Conservation (phyloP, 2,329 filamentous ascomycete genomes). For the Aureobasidium sp. region DNA sequence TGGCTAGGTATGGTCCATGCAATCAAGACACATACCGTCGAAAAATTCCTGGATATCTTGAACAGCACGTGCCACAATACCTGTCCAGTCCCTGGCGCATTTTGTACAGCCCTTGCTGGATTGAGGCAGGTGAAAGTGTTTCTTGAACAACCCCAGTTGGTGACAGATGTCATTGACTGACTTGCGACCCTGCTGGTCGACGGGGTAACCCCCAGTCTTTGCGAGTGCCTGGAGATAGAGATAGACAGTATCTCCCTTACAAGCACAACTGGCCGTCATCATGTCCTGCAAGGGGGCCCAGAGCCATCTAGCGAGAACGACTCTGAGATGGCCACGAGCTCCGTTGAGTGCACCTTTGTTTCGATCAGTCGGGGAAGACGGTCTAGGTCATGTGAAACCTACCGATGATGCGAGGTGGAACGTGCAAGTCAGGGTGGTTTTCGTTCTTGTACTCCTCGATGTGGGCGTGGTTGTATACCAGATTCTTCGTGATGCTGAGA, state of each 20-base stretch:
- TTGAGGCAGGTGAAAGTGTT: not conserved
- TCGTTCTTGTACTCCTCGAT: not conserved
- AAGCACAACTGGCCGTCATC: not conserved
- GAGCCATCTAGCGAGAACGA: conserved; percentile 13
- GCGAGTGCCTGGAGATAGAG: not conserved
- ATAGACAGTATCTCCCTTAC: not conserved
- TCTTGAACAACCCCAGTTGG: not conserved
- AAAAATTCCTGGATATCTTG: conserved; percentile 15
- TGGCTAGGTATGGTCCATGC: conserved; percentile 19
- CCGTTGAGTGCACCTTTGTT: not conserved
- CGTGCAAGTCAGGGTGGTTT: not conserved
- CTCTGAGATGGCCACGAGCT: conserved; percentile 17
- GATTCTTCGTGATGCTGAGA: conserved; percentile 20
- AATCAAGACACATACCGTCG: conserved; percentile 26
- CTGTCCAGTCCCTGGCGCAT: not conserved
- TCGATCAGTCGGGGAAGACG: not conserved
- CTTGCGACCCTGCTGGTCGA: not conserved
- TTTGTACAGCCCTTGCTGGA: not conserved
- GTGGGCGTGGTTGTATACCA: conserved; percentile 22
- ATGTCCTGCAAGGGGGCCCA: not conserved
- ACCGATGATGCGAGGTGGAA: not conserved
- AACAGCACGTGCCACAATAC: not conserved
- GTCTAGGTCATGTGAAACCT: not conserved
- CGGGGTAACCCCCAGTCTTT: not conserved
- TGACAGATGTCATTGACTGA: not conserved